A percentile compares a stretch with the other conserved stretches of the same genome.
Evolutionary conservation across 2,329 filamentous ascomycete genomes (phyloP).

Genomic region (Chrysosporium queenslandicum): DNA sequence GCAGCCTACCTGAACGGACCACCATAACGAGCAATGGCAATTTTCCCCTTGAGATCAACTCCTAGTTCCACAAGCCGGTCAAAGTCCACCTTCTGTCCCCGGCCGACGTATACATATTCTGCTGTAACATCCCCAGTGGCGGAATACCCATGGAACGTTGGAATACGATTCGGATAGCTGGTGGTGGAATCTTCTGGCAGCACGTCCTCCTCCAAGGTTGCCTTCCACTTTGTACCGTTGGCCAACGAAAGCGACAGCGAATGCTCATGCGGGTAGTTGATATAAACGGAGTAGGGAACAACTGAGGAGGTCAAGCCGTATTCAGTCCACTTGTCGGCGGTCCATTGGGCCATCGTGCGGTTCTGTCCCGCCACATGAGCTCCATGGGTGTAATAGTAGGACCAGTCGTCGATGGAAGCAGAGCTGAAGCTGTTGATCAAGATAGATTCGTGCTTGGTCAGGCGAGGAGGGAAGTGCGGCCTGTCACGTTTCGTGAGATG

Average conservation of each 20-base stretch:
- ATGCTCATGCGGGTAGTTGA: constrained; percentile 25
- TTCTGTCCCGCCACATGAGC: constrained; percentile 26
- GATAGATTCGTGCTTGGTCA: constrained; percentile 23
- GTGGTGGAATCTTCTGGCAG: constrained; percentile 20
- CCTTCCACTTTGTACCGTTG: constrained; percentile 20
- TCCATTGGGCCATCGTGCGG: constrained; percentile 25
- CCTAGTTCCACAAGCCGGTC: constrained; percentile 34
- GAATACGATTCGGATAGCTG: constrained; percentile 29
- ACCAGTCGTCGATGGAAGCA: constrained; percentile 23
- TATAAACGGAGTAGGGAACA: constrained; percentile 22
- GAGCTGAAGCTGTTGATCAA: constrained; percentile 23
- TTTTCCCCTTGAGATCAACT: constrained; percentile 40
- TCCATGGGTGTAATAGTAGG: constrained; percentile 26
- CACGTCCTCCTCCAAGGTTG: constrained; percentile 20
- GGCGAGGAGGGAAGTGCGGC: constrained; percentile 19
- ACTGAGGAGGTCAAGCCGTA: constrained; percentile 22
- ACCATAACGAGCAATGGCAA: constrained; percentile 40
- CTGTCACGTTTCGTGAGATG: constrained; percentile 19
- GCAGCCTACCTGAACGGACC: constrained; percentile 29
- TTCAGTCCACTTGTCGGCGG: constrained; percentile 24
- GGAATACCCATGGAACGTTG: constrained; percentile 42
- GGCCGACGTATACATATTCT: constrained; percentile 41
- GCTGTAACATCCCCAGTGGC: constrained; percentile 39
- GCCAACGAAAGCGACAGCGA: constrained; percentile 18
- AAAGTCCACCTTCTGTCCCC: constrained; percentile 37